Evolutionary conservation across 148 eudicot genomes (phyloP).

Genomic region (Silene conica): DNA sequence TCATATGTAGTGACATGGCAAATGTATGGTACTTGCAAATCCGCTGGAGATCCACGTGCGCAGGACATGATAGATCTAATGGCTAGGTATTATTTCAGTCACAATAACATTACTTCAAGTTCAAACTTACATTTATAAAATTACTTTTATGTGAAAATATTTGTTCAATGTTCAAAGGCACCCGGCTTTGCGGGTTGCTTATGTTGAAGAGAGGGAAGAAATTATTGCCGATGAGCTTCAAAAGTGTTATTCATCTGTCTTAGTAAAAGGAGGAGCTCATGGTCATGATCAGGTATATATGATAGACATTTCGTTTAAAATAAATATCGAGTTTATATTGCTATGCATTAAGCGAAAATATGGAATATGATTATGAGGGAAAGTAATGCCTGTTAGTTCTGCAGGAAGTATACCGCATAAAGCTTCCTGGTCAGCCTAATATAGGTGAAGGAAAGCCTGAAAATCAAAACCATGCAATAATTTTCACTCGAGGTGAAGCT

Average conservation of each 20-base stretch:
- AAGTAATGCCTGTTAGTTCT: conserved; percentile 14
- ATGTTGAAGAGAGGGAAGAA: conserved; percentile 89
- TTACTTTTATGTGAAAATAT: background rate
- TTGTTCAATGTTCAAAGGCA: conserved; percentile 41
- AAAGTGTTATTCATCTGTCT: conserved; percentile 72
- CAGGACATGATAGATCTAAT: conserved; percentile 75
- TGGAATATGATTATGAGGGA: background rate
- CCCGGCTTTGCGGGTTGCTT: conserved; percentile 90
- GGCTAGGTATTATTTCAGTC: conserved; percentile 45
- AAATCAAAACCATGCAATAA: conserved; percentile 93
- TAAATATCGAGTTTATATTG: background rate
- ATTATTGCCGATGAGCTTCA: conserved; percentile 21
- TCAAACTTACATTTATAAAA: background rate
- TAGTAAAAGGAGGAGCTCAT: conserved; percentile 84
- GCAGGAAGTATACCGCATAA: conserved; percentile 83
- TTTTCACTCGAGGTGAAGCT: conserved; percentile 99
- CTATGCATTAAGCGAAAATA: background rate
- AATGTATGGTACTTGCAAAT: conserved; percentile 74
- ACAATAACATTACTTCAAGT: background rate
- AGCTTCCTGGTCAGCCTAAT: conserved; percentile 95
- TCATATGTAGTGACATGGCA: conserved; percentile 82
- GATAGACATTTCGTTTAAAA: background rate
- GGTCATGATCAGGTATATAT: conserved; percentile 92
- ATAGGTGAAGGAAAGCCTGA: conserved; percentile 99
- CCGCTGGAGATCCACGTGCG: conserved; percentile 79